Evolutionary conservation across 2,329 filamentous ascomycete genomes (phyloP), one percentile per base, ranked within the genome.

Genomic region (Fusarium keratoplasticum): DNA sequence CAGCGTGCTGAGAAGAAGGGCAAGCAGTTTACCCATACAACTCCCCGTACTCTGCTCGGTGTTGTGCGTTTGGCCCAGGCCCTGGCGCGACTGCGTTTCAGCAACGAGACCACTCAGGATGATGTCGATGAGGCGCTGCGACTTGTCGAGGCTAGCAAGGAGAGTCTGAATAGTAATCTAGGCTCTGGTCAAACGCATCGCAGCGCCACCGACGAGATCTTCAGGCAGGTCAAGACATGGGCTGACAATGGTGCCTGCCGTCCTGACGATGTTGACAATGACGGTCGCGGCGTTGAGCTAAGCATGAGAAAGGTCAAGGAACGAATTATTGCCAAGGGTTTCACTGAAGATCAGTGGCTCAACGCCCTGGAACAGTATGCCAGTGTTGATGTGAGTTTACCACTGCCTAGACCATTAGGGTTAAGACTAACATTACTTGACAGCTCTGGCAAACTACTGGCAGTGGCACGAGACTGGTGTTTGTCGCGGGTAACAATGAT

Each of bases 51-150:
- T 1, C 89, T 99, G 16, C 91, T 99, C 6, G 96, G 96, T 80
- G 92, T 98, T 47, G 89, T 99, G 11, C 96, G 96, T 87, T 89
- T 99, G 6, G 94, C 96, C 0, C 96, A 99, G 84, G 96, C 96
- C 20, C 89, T 99, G 11, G 96, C 96, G 3, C 93, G 96, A 73
- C 89, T 99, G 61, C 93, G 96, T 7, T 99, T 99, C 86, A 93
- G 93, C 77, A 90, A 93, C 64, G 88, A 92, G 71, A 96, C 98
- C 59, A 92, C 94, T 62, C 93, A 94, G 64, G 96, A 98, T 78
- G 96, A 99, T 82, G 95, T 98, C 7, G 96, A 99, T 80, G 96
- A 99, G 85, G 95, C 96, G 2, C 86, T 99, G 73, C 91, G 96
- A 62, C 89, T 99, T 58, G 89, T 97, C 59, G 96, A 98, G 83